Conservation (phyloP, 1,139 yeast genomes). For the Suhomyces wounanorum region DNA sequence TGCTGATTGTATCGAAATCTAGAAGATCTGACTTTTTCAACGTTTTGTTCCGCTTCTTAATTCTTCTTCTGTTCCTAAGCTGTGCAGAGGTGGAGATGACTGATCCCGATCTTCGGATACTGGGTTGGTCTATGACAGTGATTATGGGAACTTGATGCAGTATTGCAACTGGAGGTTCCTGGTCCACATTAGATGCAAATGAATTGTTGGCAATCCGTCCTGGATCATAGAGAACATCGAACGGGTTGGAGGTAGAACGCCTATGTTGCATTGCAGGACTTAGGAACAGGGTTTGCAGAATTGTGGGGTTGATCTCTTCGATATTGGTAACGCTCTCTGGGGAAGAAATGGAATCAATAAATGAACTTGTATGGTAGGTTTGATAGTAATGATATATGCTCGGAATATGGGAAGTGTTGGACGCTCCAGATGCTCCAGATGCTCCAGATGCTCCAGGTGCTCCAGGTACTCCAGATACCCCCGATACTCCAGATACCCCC, state of each 20-base stretch:
- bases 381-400: constrained; percentile 15
- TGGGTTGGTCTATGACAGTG: constrained; percentile 31
- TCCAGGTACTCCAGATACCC: not conserved
- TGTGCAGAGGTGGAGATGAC: constrained; percentile 36
- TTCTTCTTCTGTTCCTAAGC: constrained; percentile 32
- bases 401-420: constrained; percentile 9
- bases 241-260: constrained; percentile 10
- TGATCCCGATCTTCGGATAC: constrained; percentile 30
- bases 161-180: not conserved
- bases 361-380: constrained; percentile 7
- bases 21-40: constrained; percentile 19
- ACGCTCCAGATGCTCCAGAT: not conserved
- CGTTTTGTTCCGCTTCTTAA: constrained; percentile 35
- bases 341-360: constrained; percentile 11
- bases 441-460: not conserved
- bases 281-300: not conserved
- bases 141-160: constrained; percentile 17
- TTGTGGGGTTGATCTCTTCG: constrained; percentile 3
- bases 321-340: constrained; percentile 9
- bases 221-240: constrained; percentile 9
- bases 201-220: not conserved
- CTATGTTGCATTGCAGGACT: constrained; percentile 3
- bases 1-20: constrained; percentile 5
- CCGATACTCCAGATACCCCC: no score
- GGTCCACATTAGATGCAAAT: not conserved